phyloP scores from a whole-genome alignment of 2,329 filamentous ascomycete species.

The Ophiostoma australiae region DNA sequence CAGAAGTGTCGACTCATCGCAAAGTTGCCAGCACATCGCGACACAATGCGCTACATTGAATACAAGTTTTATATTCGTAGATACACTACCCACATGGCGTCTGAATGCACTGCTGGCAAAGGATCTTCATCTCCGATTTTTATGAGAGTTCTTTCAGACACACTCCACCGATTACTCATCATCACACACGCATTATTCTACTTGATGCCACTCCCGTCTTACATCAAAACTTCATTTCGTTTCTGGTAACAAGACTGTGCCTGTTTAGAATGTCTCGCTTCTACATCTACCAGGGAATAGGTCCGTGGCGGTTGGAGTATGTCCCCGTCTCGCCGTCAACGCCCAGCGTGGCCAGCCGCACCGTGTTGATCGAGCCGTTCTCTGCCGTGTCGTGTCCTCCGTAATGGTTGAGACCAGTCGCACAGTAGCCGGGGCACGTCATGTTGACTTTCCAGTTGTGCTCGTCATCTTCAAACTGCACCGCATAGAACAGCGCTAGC shows the following conservation, averaged over 20 bases:
- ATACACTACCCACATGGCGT: no score
- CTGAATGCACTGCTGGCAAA: no score
- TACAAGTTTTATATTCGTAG: no score
- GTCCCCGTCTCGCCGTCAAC: conserved; percentile 34
- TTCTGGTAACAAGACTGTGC: neutral
- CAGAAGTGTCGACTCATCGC: no score
- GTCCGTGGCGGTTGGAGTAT: conserved; percentile 30
- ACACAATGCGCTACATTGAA: no score
- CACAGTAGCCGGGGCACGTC: conserved; percentile 38
- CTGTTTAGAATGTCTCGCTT: neutral
- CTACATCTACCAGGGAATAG: conserved; percentile 24
- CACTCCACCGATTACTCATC: neutral
- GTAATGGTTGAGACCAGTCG: conserved; percentile 31
- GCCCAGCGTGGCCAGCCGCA: conserved; percentile 33
- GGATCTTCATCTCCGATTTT: no score
- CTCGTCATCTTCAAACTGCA: conserved; percentile 31
- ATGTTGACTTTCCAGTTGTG: conserved; percentile 35
- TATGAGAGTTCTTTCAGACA: no score
- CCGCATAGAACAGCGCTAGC: conserved; percentile 32
- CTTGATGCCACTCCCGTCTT: neutral
- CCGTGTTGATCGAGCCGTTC: conserved; percentile 32
- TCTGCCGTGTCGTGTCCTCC: conserved; percentile 28
- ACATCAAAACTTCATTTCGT: neutral
- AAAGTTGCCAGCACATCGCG: no score
- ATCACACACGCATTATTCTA: neutral